Percentiles rank a stretch among this genome's conserved stretches.
phyloP scores from a whole-genome alignment of 768 basidiomycete genomes.

The Tylopilus vinaceipallidus region DNA sequence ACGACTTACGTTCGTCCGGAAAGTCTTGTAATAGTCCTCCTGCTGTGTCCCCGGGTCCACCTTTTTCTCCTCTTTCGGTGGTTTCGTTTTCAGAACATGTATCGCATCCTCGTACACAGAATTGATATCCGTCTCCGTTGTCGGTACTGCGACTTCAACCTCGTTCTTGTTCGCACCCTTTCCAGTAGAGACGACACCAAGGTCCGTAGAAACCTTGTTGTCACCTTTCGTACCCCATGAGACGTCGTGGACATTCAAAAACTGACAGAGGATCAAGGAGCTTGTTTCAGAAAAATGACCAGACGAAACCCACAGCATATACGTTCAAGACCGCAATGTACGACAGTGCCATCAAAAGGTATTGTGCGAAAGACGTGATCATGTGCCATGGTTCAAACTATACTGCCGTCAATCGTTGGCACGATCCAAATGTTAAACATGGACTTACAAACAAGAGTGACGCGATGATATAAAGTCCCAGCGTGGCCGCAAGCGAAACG shows the following conservation, averaged over 20 bases:
- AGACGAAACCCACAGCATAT: slow-evolving; percentile 54
- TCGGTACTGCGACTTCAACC: slow-evolving; percentile 84
- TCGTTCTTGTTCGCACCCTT: slow-evolving; percentile 64
- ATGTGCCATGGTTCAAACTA: slow-evolving; percentile 98
- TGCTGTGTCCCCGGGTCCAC: slow-evolving; percentile 61
- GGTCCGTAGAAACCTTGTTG: slow-evolving; percentile 80
- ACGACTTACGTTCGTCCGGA: slow-evolving; percentile 74
- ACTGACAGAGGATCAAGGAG: slow-evolving; percentile 38
- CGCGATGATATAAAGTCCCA: slow-evolving; percentile 83
- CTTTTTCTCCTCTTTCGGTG: slow-evolving; percentile 67
- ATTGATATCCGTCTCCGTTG: slow-evolving; percentile 85
- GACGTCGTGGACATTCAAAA: slow-evolving; percentile 87
- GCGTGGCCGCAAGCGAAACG: slow-evolving; percentile 80
- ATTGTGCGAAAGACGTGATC: slow-evolving; percentile 95
- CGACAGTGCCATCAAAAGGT: slow-evolving; percentile 86
- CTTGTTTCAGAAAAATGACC: neutral
- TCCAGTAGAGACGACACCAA: slow-evolving; percentile 73
- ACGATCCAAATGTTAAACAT: neutral
- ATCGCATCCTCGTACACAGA: slow-evolving; percentile 91
- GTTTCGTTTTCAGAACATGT: slow-evolving; percentile 72
- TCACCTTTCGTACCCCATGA: slow-evolving; percentile 97
- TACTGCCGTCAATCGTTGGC: neutral
- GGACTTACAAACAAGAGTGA: slow-evolving; percentile 79
- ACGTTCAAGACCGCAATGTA: slow-evolving; percentile 94
- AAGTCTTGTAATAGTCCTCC: slow-evolving; percentile 86